These are phyloP conservation scores for Ganoderma sinense DNA, from an alignment of 1,284 basidiomycete species.

Conservation along the genomic window DNA sequence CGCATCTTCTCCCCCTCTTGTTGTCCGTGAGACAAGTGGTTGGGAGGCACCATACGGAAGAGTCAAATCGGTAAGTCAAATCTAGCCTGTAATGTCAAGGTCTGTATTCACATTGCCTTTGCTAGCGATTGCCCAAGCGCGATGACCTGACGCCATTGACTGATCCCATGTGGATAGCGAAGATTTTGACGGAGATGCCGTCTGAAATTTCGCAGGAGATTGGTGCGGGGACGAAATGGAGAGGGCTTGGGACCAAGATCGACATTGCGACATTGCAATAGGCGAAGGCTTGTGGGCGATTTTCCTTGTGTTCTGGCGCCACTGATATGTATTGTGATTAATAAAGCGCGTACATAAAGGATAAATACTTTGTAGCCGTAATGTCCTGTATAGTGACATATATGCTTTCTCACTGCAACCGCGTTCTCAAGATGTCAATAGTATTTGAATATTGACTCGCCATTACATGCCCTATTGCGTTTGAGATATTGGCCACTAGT, in stretches of 20 bases:
- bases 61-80: conserved; percentile 72
- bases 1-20: conserved; percentile 57
- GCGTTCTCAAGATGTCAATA: neutral
- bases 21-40: conserved; percentile 87
- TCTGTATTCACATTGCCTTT: neutral
- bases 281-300: neutral
- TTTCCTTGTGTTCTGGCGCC: neutral
- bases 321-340: neutral
- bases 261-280: conserved; percentile 45
- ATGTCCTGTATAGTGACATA: neutral
- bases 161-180: conserved; percentile 87
- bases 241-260: conserved; percentile 65
- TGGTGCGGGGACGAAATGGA: conserved; percentile 81
- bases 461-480: neutral
- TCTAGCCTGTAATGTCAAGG: neutral
- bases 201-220: conserved; percentile 61
- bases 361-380: neutral
- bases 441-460: neutral
- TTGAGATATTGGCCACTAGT: neutral
- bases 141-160: conserved; percentile 92
- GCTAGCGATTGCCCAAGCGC: conserved; percentile 77
- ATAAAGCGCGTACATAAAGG: neutral
- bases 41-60: conserved; percentile 90
- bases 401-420: neutral
- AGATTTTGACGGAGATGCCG: conserved; percentile 74